Evolutionary conservation across 1,139 yeast species (phyloP), one percentile per base, ranked within the genome.

Genomic region (Geotrichum citri-aurantii): DNA sequence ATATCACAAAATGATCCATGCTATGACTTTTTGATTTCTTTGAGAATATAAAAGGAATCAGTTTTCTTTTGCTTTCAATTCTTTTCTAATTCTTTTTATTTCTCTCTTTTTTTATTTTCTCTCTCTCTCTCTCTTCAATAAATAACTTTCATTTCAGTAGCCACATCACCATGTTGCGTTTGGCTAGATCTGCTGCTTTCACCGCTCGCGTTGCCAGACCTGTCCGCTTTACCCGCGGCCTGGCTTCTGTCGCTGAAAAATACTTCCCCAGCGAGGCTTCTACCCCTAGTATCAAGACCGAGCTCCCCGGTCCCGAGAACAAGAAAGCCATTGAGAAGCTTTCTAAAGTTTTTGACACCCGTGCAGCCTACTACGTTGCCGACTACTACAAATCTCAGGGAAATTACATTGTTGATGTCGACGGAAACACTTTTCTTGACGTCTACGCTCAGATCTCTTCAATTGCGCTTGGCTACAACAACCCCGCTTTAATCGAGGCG

Each of bases 371-470:
- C 75, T 85, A 85, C 70, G 75, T 84, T 59, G 85, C 82, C 57
- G 92, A 86, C 72, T 86, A 86, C 73, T 78, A 77, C 64, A 83
- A 84, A 69, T 84, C 91, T 1, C 62, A 70, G 31, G 93, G 93
- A 65, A 86, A 86, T 78, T 86, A 86, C 73, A 77, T 86, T 59
- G 82, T 77, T 54, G 93, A 86, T 68, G 85, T 77, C 40, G 93
- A 86, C 66, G 92, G 91, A 17, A 86, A 86, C 75, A 68, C 73
- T 50, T 75, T 78, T 66, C 80, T 86, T 68, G 93, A 86, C 69
- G 86, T 83, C 48, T 86, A 86, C 72, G 86, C 88, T 44, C 93
- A 86, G 73, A 85, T 86, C 66, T 87, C 93, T 2, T 85, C 92
- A 4, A 85, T 86, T 65, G 85, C 90, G 19, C 79, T 86, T 64